These are phyloP conservation scores for Rhizopus stolonifer DNA, from an alignment of 371 early-diverging fungal genomes.

Conservation along the genomic window DNA sequence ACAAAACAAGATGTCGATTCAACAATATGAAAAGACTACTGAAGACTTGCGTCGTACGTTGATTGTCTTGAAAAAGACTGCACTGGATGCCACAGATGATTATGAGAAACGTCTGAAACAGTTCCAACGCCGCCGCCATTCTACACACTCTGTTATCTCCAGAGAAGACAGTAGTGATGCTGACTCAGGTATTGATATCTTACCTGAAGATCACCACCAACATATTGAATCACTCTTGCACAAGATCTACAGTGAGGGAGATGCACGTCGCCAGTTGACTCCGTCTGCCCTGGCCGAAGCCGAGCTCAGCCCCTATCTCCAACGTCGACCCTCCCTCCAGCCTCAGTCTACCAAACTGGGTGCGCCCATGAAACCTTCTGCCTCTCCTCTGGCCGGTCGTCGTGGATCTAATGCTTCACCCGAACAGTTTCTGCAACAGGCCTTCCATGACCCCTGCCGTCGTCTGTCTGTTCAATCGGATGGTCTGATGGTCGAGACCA, in stretches of 20 bases:
- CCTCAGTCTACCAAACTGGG: not conserved
- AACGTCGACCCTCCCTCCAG: slow-evolving; percentile 10
- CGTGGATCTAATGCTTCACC: slow-evolving; percentile 44
- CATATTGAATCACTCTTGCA: slow-evolving; percentile 53
- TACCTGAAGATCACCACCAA: slow-evolving; percentile 38
- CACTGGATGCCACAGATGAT: slow-evolving; percentile 68
- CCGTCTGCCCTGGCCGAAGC: slow-evolving; percentile 9
- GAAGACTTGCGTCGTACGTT: slow-evolving; percentile 67
- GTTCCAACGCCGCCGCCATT: not conserved
- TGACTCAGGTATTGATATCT: slow-evolving; percentile 46
- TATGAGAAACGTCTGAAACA: slow-evolving; percentile 69
- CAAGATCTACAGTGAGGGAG: slow-evolving; percentile 52
- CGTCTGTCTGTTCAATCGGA: slow-evolving; percentile 36
- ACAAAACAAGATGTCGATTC: slow-evolving; percentile 52
- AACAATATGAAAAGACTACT: slow-evolving; percentile 59
- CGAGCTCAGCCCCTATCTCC: slow-evolving; percentile 20
- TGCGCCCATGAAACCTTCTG: slow-evolving; percentile 34
- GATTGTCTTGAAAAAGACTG: slow-evolving; percentile 73
- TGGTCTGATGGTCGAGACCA: slow-evolving; percentile 2
- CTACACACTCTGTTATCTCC: slow-evolving; percentile 15
- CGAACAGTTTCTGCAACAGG: slow-evolving; percentile 41
- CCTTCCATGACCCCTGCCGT: slow-evolving; percentile 18
- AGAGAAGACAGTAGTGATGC: slow-evolving; percentile 32
- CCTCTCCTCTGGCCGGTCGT: slow-evolving; percentile 32
- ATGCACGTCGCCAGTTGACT: slow-evolving; percentile 10